A percentile compares a stretch with the other conserved stretches of the same genome.
These are phyloP conservation scores for Stemphylium vesicarium DNA, from an alignment of 2,329 filamentous ascomycete genomes.

Conservation along the genomic window DNA sequence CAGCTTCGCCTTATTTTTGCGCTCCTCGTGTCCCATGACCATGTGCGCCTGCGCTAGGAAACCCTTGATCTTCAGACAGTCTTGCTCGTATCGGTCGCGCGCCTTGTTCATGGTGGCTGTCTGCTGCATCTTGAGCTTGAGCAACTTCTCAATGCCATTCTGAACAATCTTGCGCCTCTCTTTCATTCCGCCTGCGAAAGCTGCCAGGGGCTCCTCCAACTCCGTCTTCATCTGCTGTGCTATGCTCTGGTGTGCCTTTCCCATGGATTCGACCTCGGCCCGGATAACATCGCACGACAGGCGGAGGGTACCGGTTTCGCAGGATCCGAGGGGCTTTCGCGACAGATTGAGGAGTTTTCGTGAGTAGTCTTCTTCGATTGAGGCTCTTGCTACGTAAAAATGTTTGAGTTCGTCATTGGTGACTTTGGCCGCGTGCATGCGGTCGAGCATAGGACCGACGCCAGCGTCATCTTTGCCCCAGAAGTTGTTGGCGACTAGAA, in stretches of 20 bases:
- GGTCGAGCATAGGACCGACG: conserved; percentile 86
- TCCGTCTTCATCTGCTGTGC: conserved; percentile 95
- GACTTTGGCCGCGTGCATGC: conserved; percentile 92
- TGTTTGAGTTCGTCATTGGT: conserved; percentile 86
- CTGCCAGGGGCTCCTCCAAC: conserved; percentile 88
- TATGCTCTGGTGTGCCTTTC: conserved; percentile 88
- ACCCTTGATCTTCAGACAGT: conserved; percentile 97
- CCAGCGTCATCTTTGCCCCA: conserved; percentile 99
- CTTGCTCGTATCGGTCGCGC: conserved; percentile 93
- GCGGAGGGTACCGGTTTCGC: conserved; percentile 82
- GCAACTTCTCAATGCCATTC: conserved; percentile 87
- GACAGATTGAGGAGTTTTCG: conserved; percentile 85
- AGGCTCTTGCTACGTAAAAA: conserved; percentile 89
- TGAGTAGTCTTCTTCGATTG: conserved; percentile 96
- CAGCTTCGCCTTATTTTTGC: conserved; percentile 97
- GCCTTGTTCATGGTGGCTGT: conserved; percentile 93
- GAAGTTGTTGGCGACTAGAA: conserved; percentile 94
- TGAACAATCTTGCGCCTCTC: conserved; percentile 97
- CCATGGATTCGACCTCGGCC: conserved; percentile 90
- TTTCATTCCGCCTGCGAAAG: conserved; percentile 94
- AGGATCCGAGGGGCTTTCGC: conserved; percentile 86
- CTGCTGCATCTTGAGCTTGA: conserved; percentile 93
- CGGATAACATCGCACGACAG: conserved; percentile 85
- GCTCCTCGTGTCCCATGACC: conserved; percentile 99
- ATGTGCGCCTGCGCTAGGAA: conserved; percentile 98